Evolutionary conservation across 202 grass and related monocot genomes (phyloP), one percentile per base, ranked within the genome.

Genomic region (Digitaria exilis): DNA sequence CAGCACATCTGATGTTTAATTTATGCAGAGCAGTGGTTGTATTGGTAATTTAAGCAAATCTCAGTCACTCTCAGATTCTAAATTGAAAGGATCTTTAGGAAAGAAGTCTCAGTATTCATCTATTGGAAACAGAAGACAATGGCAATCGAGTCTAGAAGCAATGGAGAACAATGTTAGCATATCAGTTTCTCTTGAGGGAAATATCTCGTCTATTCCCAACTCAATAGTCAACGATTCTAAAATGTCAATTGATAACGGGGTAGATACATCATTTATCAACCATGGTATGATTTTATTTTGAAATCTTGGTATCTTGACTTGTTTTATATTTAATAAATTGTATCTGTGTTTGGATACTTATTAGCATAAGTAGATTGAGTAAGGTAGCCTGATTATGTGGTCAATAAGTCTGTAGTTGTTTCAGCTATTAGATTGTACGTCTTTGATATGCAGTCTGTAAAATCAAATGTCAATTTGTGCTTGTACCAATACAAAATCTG

Each of bases 151-250:
- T 69, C 45, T 22, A 75, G 83, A 86, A 83, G 79, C 58, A 73
- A 89, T 93, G 90, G 92, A 91, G 61, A 91, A 91, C 73, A 88
- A 84, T 82, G 75, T 76, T 84, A 93, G 81, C 65, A 86, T 87
- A 64, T 73, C 90, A 74, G 65, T 89, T 69, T 83, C 92, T 49
- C 78, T 97, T 66, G 88, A 93, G 59, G 78, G 89, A 72, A 91
- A 90, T 57, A 55, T 92, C 58, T 88, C 88, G 2, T 84, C 81
- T 39, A 55, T 80, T 82, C 84, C 84, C 25, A 80, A 83, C 28
- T 79, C 82, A 9, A 65, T 80, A 24, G 62, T 70, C 45, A 91
- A 92, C 48, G 86, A 89, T 62, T 79, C 79, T 45, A 94, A 76
- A 56, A 45, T 75, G 5, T n/a, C 66, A 24, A 69, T 64, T 52